Evolutionary conservation across 2,329 filamentous ascomycete species (phyloP), one percentile per base, ranked within the genome.

Genomic region (Pseudogymnoascus sp.): DNA sequence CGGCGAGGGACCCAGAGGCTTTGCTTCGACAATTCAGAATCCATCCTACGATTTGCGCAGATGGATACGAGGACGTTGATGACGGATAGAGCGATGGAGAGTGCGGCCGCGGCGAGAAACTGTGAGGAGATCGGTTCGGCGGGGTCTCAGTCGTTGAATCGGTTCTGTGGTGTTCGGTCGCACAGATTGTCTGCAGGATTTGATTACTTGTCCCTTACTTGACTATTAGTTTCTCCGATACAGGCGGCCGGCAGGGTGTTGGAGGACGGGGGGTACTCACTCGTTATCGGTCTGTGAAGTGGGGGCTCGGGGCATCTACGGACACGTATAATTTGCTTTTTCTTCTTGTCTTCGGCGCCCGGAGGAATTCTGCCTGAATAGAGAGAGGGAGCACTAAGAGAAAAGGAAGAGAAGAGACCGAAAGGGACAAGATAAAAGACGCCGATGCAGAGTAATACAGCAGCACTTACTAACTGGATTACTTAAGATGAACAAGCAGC

Each of bases 321-420:
- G 43, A 47, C 39, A 12, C 11, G 43, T 50, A 50, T 28, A 50
- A 50, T 50, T 50, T 50, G 43, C 25, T 50, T 50, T 50, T 50
- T 50, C 43, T 12, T 30, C 25, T 50, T 3, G 43, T 11, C 43
- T 30, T 50, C 25, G 43, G 43, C 25, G 25, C 4, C 25, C 43
- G 43, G 25, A 22, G 57, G 30, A 41, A 41, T 41, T 36, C 57
- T 58, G 57, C 57, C 33, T 58, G 57, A 58, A 58, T 36, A 41
- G 57, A 37, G 57, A 5, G 9, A 25, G 30, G 18, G n/a, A n/a
- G 28, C 9, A 58, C 33, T 36, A 38, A 57, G 50, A 36, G 25
- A 14, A 30, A 22, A 30, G 57, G 39, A n/a, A 30, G 43, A 50
- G 43, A 50, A n/a, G 43, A 30, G 43, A 50, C 8, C 22, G 25